Evolutionary conservation across 306 rosid genomes (phyloP).

Genomic region (Inga leiocalycina): DNA sequence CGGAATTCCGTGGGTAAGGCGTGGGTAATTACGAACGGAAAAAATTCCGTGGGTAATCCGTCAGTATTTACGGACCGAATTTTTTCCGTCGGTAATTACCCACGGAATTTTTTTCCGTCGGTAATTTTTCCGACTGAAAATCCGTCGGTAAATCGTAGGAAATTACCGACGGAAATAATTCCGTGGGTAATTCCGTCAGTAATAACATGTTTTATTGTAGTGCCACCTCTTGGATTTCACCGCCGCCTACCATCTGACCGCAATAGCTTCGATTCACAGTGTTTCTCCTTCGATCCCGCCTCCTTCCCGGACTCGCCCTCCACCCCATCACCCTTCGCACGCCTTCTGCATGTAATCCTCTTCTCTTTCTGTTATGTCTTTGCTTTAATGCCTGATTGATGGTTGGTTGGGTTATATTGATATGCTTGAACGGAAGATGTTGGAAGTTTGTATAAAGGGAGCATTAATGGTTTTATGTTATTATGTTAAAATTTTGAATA

Average conservation of each 20-base stretch:
- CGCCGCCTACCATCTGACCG: constrained; percentile 24
- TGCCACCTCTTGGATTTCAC: neutral
- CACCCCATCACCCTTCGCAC: constrained; percentile 38
- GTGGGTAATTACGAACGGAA: no score
- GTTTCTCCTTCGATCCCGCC: constrained; percentile 19
- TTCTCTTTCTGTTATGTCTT: neutral
- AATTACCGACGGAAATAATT: no score
- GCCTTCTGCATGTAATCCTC: constrained; percentile 59
- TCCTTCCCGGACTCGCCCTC: constrained; percentile 48
- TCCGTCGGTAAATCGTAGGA: no score
- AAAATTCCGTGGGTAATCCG: no score
- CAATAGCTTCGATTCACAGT: neutral
- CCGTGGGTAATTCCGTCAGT: no score
- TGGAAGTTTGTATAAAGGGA: neutral
- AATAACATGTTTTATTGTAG: no score
- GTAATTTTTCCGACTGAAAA: no score
- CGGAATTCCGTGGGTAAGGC: no score
- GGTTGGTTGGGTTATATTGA: neutral
- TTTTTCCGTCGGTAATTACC: no score
- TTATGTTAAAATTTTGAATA: neutral
- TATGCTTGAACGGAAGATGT: neutral
- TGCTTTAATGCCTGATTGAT: no score
- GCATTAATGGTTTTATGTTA: neutral
- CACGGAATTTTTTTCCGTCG: no score
- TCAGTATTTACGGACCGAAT: no score